These are phyloP conservation scores for Leptodermis oblonga DNA, from an alignment of 257 asterid genomes.

Conservation along the genomic window DNA sequence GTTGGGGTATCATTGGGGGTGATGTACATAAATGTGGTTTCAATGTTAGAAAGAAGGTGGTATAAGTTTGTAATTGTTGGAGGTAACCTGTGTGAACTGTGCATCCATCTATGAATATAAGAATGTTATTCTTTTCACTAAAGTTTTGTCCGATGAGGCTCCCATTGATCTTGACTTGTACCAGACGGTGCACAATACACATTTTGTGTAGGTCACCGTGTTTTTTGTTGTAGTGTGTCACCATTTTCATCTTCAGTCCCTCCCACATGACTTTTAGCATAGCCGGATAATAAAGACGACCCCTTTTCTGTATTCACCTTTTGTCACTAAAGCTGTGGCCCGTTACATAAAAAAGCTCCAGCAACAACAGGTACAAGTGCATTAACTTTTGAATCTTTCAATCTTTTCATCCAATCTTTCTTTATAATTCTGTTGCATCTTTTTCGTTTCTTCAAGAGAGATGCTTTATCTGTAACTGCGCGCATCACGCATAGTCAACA, in stretches of 20 bases:
- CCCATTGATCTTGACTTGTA: constrained; percentile 2
- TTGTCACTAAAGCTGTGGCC: constrained; percentile 12
- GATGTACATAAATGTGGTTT: constrained; percentile 26
- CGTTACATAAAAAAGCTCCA: constrained; percentile 6
- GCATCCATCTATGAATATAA: constrained; percentile 11
- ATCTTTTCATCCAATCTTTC: background rate
- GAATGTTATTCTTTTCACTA: constrained; percentile 19
- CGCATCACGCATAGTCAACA: background rate
- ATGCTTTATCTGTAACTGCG: background rate
- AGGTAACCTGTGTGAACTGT: constrained; percentile 6
- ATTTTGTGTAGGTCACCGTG: too few relatives aligned
- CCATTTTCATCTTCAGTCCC: too few relatives aligned
- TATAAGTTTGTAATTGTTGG: constrained; percentile 29
- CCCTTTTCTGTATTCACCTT: constrained; percentile 12
- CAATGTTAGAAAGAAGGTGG: constrained; percentile 13
- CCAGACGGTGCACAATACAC: too few relatives aligned
- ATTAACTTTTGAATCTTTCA: background rate
- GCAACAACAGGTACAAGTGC: constrained; percentile 1
- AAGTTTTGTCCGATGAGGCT: constrained; percentile 10
- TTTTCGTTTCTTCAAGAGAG: background rate
- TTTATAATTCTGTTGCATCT: background rate
- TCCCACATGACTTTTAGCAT: background rate
- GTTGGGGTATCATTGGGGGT: constrained; percentile 29
- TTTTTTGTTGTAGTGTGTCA: too few relatives aligned
- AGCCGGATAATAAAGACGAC: constrained; percentile 2